phyloP scores from a whole-genome alignment of 1,139 yeast genomes.

The Lodderomyces orthopsilosis region DNA sequence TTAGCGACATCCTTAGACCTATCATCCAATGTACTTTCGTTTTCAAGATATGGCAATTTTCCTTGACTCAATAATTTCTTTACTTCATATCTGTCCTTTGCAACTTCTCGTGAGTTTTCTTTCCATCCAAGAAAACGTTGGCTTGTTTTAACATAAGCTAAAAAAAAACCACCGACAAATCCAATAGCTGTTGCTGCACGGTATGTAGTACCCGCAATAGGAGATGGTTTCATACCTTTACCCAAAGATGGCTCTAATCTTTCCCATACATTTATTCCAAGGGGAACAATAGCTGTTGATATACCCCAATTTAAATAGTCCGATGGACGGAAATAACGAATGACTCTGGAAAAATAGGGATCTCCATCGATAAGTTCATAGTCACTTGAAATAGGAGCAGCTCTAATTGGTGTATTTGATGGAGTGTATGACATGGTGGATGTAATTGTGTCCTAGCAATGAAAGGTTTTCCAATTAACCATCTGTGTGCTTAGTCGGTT shows the following conservation, averaged over 20 bases:
- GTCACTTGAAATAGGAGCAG: conserved; percentile 43
- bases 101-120: conserved; percentile 73
- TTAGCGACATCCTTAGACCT: conserved; percentile 76
- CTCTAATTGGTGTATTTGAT: conserved; percentile 43
- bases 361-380: conserved; percentile 69
- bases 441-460: neutral
- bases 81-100: conserved; percentile 70
- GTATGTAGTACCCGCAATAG: conserved; percentile 56
- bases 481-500: too few species aligned
- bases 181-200: conserved; percentile 64
- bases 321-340: conserved; percentile 66
- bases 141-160: conserved; percentile 63
- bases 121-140: conserved; percentile 76
- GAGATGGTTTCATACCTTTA: conserved; percentile 50
- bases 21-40: conserved; percentile 59
- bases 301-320: conserved; percentile 68
- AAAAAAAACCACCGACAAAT: conserved; percentile 65
- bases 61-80: conserved; percentile 67
- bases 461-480: too few species aligned
- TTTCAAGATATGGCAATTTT: conserved; percentile 61
- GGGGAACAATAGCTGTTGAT: conserved; percentile 64
- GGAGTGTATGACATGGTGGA: conserved; percentile 40
- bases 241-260: conserved; percentile 62
- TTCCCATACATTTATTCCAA: conserved; percentile 60
- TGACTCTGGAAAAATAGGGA: conserved; percentile 72